These are phyloP conservation scores for Luzula sylvatica DNA, from an alignment of 176 grass and related monocot species.

Conservation along the genomic window DNA sequence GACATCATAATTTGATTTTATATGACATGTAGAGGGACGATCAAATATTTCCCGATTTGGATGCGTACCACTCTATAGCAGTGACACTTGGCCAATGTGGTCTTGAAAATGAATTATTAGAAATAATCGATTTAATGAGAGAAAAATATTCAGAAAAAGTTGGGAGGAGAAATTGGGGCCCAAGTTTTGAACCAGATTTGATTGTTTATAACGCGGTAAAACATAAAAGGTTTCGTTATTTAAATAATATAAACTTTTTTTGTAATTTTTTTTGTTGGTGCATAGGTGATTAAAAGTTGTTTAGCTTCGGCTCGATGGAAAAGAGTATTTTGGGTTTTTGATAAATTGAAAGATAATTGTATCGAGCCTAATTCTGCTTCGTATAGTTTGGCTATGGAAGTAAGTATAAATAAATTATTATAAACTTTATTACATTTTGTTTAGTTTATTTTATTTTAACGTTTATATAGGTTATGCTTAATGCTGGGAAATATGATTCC, in stretches of 20 bases:
- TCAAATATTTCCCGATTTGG: constrained; percentile 91
- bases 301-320: constrained; percentile 76
- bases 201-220: constrained; percentile 78
- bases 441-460: neutral
- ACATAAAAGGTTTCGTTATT: constrained; percentile 11
- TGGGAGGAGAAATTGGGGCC: constrained; percentile 67
- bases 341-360: constrained; percentile 59
- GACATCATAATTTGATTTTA: constrained; percentile 14
- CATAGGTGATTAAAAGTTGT: constrained; percentile 84
- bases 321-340: constrained; percentile 91
- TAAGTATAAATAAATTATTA: constrained; percentile 27
- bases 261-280: neutral
- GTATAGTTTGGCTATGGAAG: constrained; percentile 91
- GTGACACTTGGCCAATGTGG: constrained; percentile 88
- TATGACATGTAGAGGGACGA: constrained; percentile 45
- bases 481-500: constrained; percentile 72
- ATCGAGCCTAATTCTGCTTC: constrained; percentile 68
- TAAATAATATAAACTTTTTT: neutral
- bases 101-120: constrained; percentile 66
- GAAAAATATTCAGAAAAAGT: constrained; percentile 54
- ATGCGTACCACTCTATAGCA: constrained; percentile 84
- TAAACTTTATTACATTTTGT: neutral
- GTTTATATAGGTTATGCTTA: constrained; percentile 75
- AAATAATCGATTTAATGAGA: constrained; percentile 58
- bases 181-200: constrained; percentile 74